These are phyloP conservation scores for Hymenoscyphus infarciens DNA, from an alignment of 2,329 filamentous ascomycete species.

Conservation along the genomic window DNA sequence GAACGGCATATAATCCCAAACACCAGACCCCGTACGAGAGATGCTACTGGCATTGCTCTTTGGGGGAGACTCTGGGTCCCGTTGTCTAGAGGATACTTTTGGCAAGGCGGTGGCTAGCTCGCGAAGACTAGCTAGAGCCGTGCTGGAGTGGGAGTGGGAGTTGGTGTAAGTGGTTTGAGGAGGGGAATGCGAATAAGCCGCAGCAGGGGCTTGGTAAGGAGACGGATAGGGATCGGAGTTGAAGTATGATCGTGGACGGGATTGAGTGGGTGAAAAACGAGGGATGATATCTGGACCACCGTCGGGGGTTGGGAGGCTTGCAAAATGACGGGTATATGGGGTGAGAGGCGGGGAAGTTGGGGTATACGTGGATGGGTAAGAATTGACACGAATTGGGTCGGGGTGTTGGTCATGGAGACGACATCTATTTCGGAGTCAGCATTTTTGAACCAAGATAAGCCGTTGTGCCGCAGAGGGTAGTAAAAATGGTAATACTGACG, in stretches of 20 bases:
- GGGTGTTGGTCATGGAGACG: conserved; percentile 31
- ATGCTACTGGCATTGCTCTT: conserved; percentile 21
- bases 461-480: neutral
- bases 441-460: conserved; percentile 25
- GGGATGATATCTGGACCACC: conserved; percentile 61
- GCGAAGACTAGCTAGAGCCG: conserved; percentile 29
- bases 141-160: conserved; percentile 24
- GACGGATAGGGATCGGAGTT: conserved; percentile 40
- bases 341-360: conserved; percentile 35
- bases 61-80: conserved; percentile 21
- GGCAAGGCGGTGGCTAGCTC: conserved; percentile 32
- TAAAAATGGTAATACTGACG: conserved; percentile 43
- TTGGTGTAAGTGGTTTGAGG: conserved; percentile 8
- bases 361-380: conserved; percentile 21
- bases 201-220: conserved; percentile 39
- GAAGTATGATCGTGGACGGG: conserved; percentile 56
- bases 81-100: conserved; percentile 11
- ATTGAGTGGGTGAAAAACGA: conserved; percentile 59
- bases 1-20: conserved; percentile 35
- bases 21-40: conserved; percentile 24
- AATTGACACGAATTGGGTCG: conserved; percentile 17
- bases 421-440: conserved; percentile 22
- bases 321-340: conserved; percentile 24
- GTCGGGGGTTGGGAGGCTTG: conserved; percentile 42
- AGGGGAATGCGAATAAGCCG: conserved; percentile 10